Evolutionary conservation across 225 moss, liverwort and hornwort species (phyloP).

Genomic region (Polytrichum commune): DNA sequence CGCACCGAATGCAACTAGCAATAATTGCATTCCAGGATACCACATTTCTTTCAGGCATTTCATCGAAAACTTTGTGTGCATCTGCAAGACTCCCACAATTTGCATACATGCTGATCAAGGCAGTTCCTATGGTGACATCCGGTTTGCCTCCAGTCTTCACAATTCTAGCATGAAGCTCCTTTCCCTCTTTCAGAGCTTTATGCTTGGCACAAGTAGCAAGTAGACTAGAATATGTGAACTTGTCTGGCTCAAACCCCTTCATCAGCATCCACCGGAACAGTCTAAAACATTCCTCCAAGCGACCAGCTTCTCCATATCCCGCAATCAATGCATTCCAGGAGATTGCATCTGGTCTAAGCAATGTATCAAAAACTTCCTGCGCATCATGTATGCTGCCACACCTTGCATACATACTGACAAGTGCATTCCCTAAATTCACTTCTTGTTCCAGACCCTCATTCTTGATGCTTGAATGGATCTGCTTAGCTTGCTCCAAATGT

Average conservation of each 20-base stretch:
- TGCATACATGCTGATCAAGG: slow-evolving; percentile 54
- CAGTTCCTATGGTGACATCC: slow-evolving; percentile 42
- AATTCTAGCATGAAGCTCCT: slow-evolving; percentile 39
- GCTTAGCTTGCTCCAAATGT: slow-evolving; percentile 37
- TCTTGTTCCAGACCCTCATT: slow-evolving; percentile 49
- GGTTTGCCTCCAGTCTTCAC: slow-evolving; percentile 22
- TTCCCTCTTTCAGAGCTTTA: slow-evolving; percentile 34
- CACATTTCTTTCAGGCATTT: slow-evolving; percentile 44
- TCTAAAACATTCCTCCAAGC: slow-evolving; percentile 32
- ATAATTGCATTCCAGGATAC: slow-evolving; percentile 62
- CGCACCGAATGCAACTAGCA: slow-evolving; percentile 39
- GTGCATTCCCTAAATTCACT: slow-evolving; percentile 35
- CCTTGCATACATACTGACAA: slow-evolving; percentile 59
- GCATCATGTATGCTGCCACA: slow-evolving; percentile 53
- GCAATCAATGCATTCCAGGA: slow-evolving; percentile 52
- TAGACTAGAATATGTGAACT: slow-evolving; percentile 43
- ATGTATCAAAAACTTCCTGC: slow-evolving; percentile 37
- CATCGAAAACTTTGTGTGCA: slow-evolving; percentile 36
- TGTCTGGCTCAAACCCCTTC: slow-evolving; percentile 37
- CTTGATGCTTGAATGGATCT: slow-evolving; percentile 37
- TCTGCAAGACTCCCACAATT: slow-evolving; percentile 46
- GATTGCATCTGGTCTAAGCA: slow-evolving; percentile 28
- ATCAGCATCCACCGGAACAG: slow-evolving; percentile 39
- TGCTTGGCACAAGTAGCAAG: slow-evolving; percentile 29
- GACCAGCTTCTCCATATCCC: slow-evolving; percentile 21